Percentiles rank a stretch among this genome's conserved stretches.
These are phyloP conservation scores for Fusarium sp. DNA, from an alignment of 2,329 filamentous ascomycete genomes.

Conservation along the genomic window DNA sequence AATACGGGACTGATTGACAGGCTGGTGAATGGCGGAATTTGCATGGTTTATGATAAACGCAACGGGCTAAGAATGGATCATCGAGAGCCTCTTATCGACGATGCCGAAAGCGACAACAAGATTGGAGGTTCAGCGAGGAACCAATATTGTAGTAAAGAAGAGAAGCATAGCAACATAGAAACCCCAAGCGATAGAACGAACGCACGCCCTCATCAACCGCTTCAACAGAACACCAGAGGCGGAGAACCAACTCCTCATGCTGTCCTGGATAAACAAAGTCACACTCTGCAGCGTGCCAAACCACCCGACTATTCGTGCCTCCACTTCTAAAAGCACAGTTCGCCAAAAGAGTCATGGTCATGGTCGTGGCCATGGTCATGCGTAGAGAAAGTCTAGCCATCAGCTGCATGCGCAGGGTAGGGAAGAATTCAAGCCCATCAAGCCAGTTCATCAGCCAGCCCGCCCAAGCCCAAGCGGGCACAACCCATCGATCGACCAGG, in stretches of 20 bases:
- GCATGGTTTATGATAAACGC: constrained; percentile 24
- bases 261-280: constrained; percentile 10
- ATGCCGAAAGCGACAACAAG: constrained; percentile 2
- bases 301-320: constrained; percentile 20
- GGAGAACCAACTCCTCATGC: constrained; percentile 7
- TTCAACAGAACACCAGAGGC: background rate
- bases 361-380: constrained; percentile 30
- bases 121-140: background rate
- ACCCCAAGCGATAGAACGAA: constrained; percentile 2
- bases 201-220: background rate
- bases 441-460: constrained; percentile 22
- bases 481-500: constrained; percentile 28
- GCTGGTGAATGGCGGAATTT: constrained; percentile 12
- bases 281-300: constrained; percentile 1
- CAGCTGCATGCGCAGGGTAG: constrained; percentile 28
- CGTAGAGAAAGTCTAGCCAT: constrained; percentile 31
- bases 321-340: constrained; percentile 23
- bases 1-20: constrained; percentile 23
- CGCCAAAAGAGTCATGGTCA: constrained; percentile 21
- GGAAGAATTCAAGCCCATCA: constrained; percentile 7
- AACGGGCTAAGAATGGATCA: constrained; percentile 25
- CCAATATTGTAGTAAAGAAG: background rate
- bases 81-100: constrained; percentile 2
- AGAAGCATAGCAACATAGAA: background rate
- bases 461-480: constrained; percentile 29